Evolutionary conservation across 73 alveolate species (phyloP).

Genomic region (Stentor coeruleus): DNA sequence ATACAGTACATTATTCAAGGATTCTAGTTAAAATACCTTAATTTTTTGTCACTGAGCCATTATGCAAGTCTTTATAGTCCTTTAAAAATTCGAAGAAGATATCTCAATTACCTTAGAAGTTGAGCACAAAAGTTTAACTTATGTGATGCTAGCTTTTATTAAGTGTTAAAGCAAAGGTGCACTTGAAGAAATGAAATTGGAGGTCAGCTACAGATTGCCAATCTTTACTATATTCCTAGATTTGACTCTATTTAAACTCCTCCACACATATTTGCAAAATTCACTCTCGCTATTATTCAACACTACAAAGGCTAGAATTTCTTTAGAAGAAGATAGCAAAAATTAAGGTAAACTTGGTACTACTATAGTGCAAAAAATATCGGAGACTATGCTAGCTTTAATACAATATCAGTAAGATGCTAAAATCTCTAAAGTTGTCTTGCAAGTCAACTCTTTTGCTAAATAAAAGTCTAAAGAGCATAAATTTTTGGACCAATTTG

Average conservation of each 20-base stretch:
- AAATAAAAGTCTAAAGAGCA: constrained; percentile 18
- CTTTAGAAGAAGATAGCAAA: constrained; percentile 31
- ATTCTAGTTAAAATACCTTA: neutral
- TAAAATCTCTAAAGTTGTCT: constrained; percentile 59
- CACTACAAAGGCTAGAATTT: constrained; percentile 36
- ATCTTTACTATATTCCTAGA: constrained; percentile 56
- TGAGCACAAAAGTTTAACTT: constrained; percentile 12
- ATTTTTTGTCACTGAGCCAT: neutral
- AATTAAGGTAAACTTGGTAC: constrained; percentile 38
- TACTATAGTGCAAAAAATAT: constrained; percentile 54
- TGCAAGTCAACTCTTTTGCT: constrained; percentile 43
- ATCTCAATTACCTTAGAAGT: neutral
- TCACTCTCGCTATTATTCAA: constrained; percentile 53
- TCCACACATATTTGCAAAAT: constrained; percentile 50
- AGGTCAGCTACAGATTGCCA: constrained; percentile 46
- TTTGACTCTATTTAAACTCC: constrained; percentile 46
- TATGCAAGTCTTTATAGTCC: neutral
- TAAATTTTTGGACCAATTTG: constrained; percentile 28
- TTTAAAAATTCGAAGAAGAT: constrained; percentile 5
- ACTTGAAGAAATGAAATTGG: constrained; percentile 41
- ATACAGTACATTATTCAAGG: neutral
- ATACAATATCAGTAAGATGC: constrained; percentile 51
- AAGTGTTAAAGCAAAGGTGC: constrained; percentile 43
- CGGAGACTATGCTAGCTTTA: constrained; percentile 53
- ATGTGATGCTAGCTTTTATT: constrained; percentile 38